Conservation (phyloP, 2,329 filamentous ascomycete species). For the Verticillium longisporum region DNA sequence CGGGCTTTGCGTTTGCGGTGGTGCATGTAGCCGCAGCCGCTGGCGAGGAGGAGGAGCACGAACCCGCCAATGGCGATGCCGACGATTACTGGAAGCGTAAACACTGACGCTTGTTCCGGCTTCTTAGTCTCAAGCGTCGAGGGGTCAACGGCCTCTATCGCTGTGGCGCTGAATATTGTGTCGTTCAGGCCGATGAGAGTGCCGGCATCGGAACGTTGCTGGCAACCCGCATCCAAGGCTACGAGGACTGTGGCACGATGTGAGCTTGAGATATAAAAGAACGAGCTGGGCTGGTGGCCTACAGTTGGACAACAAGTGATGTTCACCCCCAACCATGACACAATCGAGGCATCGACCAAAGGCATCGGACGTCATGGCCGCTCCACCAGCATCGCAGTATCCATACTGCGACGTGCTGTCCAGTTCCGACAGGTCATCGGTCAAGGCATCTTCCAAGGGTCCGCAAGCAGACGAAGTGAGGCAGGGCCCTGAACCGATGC, state of each 20-base stretch:
- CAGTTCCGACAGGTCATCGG: conserved; percentile 28
- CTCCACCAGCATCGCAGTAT: conserved; percentile 38
- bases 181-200: conserved; percentile 31
- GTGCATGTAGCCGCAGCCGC: conserved; percentile 36
- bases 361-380: conserved; percentile 22
- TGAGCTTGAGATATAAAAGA: neutral
- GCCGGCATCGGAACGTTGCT: conserved; percentile 33
- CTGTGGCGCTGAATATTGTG: conserved; percentile 34
- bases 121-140: conserved; percentile 10
- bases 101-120: conserved; percentile 4
- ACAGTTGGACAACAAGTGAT: conserved; percentile 44
- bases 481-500: conserved; percentile 39
- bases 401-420: conserved; percentile 27
- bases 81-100: conserved; percentile 30
- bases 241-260: conserved; percentile 32
- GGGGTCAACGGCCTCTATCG: conserved; percentile 25
- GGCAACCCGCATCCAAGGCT: conserved; percentile 44
- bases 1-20: conserved; percentile 36
- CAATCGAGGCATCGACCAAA: conserved; percentile 38
- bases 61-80: conserved; percentile 34
- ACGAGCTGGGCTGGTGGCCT: conserved; percentile 11
- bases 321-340: conserved; percentile 31
- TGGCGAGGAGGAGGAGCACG: conserved; percentile 27
- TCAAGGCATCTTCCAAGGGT: conserved; percentile 30
- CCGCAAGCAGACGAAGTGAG: conserved; percentile 45